phyloP scores from a whole-genome alignment of 129 eudicot species.

The Flaveria bidentis region DNA sequence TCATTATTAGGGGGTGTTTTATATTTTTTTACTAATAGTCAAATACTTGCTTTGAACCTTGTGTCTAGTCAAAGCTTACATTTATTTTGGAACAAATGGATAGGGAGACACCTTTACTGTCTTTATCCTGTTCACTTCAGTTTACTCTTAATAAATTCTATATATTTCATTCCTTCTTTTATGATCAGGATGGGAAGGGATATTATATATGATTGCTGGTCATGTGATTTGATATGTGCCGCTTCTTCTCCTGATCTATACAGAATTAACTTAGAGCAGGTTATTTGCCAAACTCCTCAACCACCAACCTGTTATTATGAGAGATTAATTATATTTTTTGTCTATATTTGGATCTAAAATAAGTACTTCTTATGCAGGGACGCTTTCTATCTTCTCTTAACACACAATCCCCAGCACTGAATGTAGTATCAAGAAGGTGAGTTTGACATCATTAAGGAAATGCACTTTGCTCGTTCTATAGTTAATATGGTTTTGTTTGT shows the following conservation, averaged over 20 bases:
- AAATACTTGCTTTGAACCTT: neutral
- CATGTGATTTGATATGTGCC: slow-evolving; percentile 96
- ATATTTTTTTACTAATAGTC: neutral
- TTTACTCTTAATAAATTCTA: neutral
- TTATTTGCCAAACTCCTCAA: slow-evolving; percentile 15
- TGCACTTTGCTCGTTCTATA: slow-evolving; percentile 17
- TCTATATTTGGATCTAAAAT: slow-evolving; percentile 1
- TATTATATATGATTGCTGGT: slow-evolving; percentile 84
- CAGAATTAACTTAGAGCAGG: slow-evolving; percentile 95
- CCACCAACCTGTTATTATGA: neutral
- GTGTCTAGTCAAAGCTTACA: neutral
- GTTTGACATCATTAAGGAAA: slow-evolving; percentile 26
- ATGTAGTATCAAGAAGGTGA: slow-evolving; percentile 93
- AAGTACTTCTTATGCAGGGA: slow-evolving; percentile 55
- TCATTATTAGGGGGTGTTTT: neutral
- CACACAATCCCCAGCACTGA: slow-evolving; percentile 85
- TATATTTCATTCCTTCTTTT: neutral
- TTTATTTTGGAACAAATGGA: neutral
- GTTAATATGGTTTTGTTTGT: slow-evolving; percentile 8
- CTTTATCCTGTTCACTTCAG: neutral
- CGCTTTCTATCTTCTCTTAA: slow-evolving; percentile 81
- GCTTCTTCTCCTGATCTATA: slow-evolving; percentile 98
- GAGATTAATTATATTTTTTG: neutral
- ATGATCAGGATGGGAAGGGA: slow-evolving; percentile 93
- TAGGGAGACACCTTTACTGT: neutral